Evolutionary conservation across 192 early-diverging fungal species (phyloP).

Genomic region (Entomortierella parvispora): DNA sequence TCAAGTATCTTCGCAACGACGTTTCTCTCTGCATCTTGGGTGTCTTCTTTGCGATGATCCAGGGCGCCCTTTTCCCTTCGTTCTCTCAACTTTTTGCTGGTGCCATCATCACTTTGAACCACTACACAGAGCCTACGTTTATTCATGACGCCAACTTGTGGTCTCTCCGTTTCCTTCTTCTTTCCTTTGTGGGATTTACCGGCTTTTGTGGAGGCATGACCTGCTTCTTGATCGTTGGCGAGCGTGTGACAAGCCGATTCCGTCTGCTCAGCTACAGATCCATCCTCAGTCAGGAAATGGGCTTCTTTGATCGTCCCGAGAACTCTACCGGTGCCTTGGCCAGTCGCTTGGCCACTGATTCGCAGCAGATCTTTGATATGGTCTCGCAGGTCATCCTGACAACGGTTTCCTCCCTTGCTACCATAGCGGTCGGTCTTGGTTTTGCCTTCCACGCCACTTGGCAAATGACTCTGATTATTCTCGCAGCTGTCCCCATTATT

Average conservation of each 20-base stretch:
- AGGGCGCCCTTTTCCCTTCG: conserved; percentile 73
- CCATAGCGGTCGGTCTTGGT: conserved; percentile 43
- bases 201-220: conserved; percentile 34
- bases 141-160: conserved; percentile 36
- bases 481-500: conserved; percentile 70
- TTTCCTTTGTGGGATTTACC: conserved; percentile 38
- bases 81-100: conserved; percentile 72
- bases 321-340: conserved; percentile 84
- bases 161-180: conserved; percentile 40
- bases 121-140: conserved; percentile 24
- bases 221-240: conserved; percentile 67
- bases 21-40: conserved; percentile 54
- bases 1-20: conserved; percentile 16
- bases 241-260: conserved; percentile 58
- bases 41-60: conserved; percentile 62
- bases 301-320: conserved; percentile 83
- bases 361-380: conserved; percentile 57
- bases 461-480: conserved; percentile 84
- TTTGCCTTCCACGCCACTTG: conserved; percentile 82
- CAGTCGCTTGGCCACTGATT: conserved; percentile 84
- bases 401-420: conserved; percentile 55
- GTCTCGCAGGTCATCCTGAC: conserved; percentile 61
- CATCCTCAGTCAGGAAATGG: conserved; percentile 86
- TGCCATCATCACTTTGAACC: conserved; percentile 43
- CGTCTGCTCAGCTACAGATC: conserved; percentile 74